Base-by-base conservation (phyloP, 768 basidiomycete species). In the Russula foetens region DNA sequence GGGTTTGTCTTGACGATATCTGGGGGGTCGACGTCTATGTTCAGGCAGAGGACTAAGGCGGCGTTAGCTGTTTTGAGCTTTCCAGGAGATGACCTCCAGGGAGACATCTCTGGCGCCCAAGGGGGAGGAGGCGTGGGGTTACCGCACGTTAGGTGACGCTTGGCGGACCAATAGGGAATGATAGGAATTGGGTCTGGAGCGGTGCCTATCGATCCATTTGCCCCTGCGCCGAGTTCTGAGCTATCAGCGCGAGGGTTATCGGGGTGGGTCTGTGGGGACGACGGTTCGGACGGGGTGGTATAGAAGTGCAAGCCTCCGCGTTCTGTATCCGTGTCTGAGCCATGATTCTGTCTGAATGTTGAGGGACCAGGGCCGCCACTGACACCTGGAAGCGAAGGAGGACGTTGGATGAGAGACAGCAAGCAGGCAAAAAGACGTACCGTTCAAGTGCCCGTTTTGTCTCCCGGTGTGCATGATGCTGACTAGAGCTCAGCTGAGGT, bases 1-100 rank as follows among this genome's bases (percentile, higher is more conserved):
- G 97, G 97, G 64, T 89, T 88, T 7, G 96, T 98, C 77, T 98
- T 99, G 74, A 98, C 87, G 54, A 98, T 79, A 69, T 99, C 97
- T 63, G 97, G 97, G 19, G 97, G 97, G 69, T 98, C 96, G 48
- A 97, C 91, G 57, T 96, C 95, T 71, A 98, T 92, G 74, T 98
- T 98, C 21, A 99, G 79, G 69, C 97, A 99, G 56, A 98, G 76
- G 9, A 96, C 88, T 6, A 96, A 78, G 1, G 86, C 88, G 2
- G 92, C 96, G 38, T 92, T 87, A 19, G 88, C 84, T 1, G 94
- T 98, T 73, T 96, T 96, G 55, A 96, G 82, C 70, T 94, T 92
- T 62, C 86, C 86, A 2, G 88, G 87, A 0, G 84, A 79, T 46
- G 85, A 84, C 53, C 93, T 85, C 93, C 94, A 97, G 9, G 85